A percentile compares a stretch with the other conserved stretches of the same genome.
Evolutionary conservation across 192 early-diverging fungal genomes (phyloP).

Genomic region (Mortierella claussenii): DNA sequence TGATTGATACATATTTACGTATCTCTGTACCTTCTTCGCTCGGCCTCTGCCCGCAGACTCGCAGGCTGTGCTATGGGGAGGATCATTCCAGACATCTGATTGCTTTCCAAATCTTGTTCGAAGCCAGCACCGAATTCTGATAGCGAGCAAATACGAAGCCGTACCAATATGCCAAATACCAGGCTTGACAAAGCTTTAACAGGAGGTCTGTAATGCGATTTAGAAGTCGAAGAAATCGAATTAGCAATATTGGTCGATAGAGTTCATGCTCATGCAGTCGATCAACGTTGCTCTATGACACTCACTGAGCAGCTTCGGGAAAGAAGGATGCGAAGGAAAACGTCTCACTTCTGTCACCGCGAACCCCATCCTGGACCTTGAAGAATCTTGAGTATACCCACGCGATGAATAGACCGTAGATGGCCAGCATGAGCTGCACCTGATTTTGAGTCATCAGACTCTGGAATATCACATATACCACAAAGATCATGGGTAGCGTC

Average conservation of each 20-base stretch:
- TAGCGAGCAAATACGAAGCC: constrained; percentile 65
- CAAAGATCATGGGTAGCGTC: constrained; percentile 63
- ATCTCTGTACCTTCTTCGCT: constrained; percentile 72
- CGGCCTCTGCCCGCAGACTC: constrained; percentile 69
- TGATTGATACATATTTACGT: too few species aligned
- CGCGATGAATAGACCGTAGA: constrained; percentile 76
- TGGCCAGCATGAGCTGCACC: constrained; percentile 73
- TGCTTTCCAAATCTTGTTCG: constrained; percentile 56
- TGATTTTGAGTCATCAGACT: constrained; percentile 59
- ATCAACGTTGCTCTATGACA: too few species aligned
- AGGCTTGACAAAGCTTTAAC: constrained; percentile 73
- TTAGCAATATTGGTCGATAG: too few species aligned
- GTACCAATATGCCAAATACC: constrained; percentile 67
- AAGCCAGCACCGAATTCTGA: constrained; percentile 37
- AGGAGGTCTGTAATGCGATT: constrained; percentile 65
- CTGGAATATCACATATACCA: constrained; percentile 53
- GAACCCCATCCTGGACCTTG: constrained; percentile 78
- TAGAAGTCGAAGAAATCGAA: too few species aligned
- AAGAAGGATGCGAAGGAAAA: constrained; percentile 94
- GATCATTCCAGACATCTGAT: constrained; percentile 38
- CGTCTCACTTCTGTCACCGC: constrained; percentile 89
- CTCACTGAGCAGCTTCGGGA: constrained; percentile 57
- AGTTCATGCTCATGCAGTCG: too few species aligned
- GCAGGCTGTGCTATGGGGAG: constrained; percentile 57
- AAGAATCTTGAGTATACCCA: constrained; percentile 92